Evolutionary conservation across 2,329 filamentous ascomycete species (phyloP).

Genomic region (Chrysoporthe deuterocubensis): DNA sequence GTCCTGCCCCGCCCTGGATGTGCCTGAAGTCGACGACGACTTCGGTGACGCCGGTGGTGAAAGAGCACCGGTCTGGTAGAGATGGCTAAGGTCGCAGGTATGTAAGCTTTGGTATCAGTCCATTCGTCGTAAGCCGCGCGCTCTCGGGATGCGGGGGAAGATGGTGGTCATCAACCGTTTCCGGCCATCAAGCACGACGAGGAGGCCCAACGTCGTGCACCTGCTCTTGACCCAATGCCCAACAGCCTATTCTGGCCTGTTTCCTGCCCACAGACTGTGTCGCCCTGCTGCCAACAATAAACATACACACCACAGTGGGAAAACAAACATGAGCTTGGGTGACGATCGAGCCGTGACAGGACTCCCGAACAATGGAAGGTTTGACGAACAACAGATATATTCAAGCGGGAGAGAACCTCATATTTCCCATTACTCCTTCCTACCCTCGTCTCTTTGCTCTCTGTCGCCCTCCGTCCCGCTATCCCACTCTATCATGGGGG

Average conservation of each 20-base stretch:
- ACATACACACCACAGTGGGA: not conserved
- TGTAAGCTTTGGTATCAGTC: not conserved
- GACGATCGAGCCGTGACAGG: conserved; percentile 12
- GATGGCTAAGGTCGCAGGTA: not conserved
- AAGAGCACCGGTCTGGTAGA: too few relatives aligned
- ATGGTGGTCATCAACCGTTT: not conserved
- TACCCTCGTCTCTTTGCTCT: conserved; percentile 3
- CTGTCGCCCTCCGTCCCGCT: not conserved
- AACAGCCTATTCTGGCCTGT: not conserved
- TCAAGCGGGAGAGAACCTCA: conserved; percentile 14
- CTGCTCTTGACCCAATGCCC: not conserved
- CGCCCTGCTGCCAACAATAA: not conserved
- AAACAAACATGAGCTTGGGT: conserved; percentile 2
- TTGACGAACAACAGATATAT: conserved; percentile 8
- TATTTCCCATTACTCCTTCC: conserved; percentile 12
- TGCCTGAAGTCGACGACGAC: not conserved
- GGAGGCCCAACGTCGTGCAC: not conserved
- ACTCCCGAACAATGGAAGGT: conserved; percentile 9
- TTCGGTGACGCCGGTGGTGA: not conserved
- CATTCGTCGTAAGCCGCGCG: not conserved
- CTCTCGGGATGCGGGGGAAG: not conserved
- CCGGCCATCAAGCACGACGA: not conserved
- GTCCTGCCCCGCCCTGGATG: not conserved
- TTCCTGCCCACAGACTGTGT: too few relatives aligned
- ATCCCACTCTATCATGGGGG: conserved; percentile 29